Conservation (phyloP, 1,139 yeast species). For the Kurtzmaniella quercitrusa region DNA sequence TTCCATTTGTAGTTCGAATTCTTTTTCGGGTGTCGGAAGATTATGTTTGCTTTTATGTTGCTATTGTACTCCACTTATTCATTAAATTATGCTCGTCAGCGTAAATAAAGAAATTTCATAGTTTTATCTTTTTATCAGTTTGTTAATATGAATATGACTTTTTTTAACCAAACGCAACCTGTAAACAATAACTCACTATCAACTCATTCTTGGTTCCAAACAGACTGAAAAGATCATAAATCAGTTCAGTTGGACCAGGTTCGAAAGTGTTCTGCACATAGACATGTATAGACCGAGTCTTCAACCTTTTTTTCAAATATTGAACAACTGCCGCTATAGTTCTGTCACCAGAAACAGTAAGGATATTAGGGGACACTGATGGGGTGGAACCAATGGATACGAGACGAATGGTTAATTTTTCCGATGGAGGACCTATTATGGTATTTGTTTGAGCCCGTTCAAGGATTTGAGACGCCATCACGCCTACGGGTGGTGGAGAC, state of each 20-base stretch:
- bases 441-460: conserved; percentile 9
- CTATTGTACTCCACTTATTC: too few relatives aligned
- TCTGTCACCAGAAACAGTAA: conserved; percentile 45
- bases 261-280: conserved; percentile 59
- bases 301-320: conserved; percentile 42
- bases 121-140: too few relatives aligned
- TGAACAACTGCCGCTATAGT: conserved; percentile 42
- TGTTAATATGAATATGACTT: background rate
- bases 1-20: too few relatives aligned
- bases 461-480: conserved; percentile 10
- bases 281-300: conserved; percentile 24
- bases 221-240: conserved; percentile 42
- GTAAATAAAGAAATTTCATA: too few relatives aligned
- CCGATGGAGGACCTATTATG: conserved; percentile 2
- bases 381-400: conserved; percentile 59
- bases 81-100: too few relatives aligned
- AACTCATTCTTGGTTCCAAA: conserved; percentile 50
- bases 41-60: too few relatives aligned
- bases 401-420: conserved; percentile 44
- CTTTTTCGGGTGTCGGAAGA: too few relatives aligned
- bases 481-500: conserved; percentile 3
- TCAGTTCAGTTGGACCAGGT: conserved; percentile 55
- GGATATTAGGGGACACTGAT: conserved; percentile 45
- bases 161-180: conserved; percentile 53
- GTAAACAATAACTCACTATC: conserved; percentile 51